These are phyloP conservation scores for Colletotrichum godetiae DNA, from an alignment of 2,329 filamentous ascomycete genomes.

Conservation along the genomic window DNA sequence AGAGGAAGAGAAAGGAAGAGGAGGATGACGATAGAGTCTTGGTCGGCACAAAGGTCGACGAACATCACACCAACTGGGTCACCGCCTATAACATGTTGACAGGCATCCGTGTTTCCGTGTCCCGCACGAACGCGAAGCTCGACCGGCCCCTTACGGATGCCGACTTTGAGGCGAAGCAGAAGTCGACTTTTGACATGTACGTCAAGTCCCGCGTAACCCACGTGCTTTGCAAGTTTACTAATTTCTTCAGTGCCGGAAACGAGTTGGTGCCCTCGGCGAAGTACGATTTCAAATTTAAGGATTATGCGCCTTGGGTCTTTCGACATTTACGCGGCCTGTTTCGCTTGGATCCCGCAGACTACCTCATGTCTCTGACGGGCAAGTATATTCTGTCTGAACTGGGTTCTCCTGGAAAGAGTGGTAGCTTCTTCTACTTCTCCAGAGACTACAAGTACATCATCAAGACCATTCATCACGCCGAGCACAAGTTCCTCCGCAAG, in stretches of 20 bases:
- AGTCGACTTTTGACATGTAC: conserved; percentile 98
- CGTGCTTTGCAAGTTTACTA: conserved; percentile 43
- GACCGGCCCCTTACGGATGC: conserved; percentile 89
- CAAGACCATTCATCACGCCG: conserved; percentile 97
- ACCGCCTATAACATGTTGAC: conserved; percentile 99
- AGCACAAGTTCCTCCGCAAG: conserved; percentile 88
- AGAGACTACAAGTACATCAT: conserved; percentile 99
- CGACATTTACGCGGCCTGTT: conserved; percentile 89
- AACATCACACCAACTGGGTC: conserved; percentile 96
- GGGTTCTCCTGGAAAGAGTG: conserved; percentile 96
- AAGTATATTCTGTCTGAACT: conserved; percentile 99
- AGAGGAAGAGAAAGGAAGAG: conserved; percentile 83
- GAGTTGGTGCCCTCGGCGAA: conserved; percentile 97
- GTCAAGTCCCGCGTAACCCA: conserved; percentile 1
- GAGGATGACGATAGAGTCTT: conserved; percentile 95
- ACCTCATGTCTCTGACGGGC: conserved; percentile 96
- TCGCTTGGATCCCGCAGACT: conserved; percentile 94
- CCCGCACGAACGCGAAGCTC: conserved; percentile 95
- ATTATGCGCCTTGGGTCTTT: conserved; percentile 99
- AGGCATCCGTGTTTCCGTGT: conserved; percentile 96
- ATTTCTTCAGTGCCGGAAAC: conserved; percentile 80
- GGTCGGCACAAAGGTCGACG: conserved; percentile 97
- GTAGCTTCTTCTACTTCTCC: conserved; percentile 99
- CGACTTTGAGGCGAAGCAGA: conserved; percentile 94
- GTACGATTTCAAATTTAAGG: conserved; percentile 99